phyloP scores from a whole-genome alignment of 768 basidiomycete genomes.

The Phlegmacium glaucopus region DNA sequence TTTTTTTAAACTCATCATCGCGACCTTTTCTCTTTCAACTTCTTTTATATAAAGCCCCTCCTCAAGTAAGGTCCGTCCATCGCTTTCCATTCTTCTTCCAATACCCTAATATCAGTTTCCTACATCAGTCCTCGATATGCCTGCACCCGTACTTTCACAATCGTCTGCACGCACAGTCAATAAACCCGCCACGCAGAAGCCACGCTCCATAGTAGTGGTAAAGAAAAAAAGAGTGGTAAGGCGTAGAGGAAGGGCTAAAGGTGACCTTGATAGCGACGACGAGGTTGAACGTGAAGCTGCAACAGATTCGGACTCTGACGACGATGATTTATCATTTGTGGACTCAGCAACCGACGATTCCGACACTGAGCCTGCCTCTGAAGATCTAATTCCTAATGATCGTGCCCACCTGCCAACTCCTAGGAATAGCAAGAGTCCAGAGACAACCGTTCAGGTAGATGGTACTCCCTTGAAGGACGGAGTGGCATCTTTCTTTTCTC shows the following conservation, averaged over 20 bases:
- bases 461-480: conserved; percentile 26
- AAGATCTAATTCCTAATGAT: conserved; percentile 51
- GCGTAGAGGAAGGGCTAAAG: conserved; percentile 61
- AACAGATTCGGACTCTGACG: conserved; percentile 70
- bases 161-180: conserved; percentile 28
- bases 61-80: conserved; percentile 33
- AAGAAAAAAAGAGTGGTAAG: conserved; percentile 48
- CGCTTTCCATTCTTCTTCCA: background rate
- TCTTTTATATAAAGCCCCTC: conserved; percentile 21
- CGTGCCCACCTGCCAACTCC: conserved; percentile 61
- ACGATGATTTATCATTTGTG: conserved; percentile 50
- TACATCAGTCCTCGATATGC: conserved; percentile 36
- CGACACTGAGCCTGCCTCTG: conserved; percentile 67
- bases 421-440: conserved; percentile 62
- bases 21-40: conserved; percentile 18
- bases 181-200: conserved; percentile 28
- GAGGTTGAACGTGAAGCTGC: conserved; percentile 70
- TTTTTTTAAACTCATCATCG: conserved; percentile 2
- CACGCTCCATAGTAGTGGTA: conserved; percentile 27
- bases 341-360: conserved; percentile 62
- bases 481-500: conserved; percentile 49
- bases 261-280: conserved; percentile 67
- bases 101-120: background rate
- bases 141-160: conserved; percentile 36
- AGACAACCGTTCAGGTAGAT: conserved; percentile 28